Conservation (phyloP, 2,329 filamentous ascomycete species). For the Aspergillus sclerotialis region DNA sequence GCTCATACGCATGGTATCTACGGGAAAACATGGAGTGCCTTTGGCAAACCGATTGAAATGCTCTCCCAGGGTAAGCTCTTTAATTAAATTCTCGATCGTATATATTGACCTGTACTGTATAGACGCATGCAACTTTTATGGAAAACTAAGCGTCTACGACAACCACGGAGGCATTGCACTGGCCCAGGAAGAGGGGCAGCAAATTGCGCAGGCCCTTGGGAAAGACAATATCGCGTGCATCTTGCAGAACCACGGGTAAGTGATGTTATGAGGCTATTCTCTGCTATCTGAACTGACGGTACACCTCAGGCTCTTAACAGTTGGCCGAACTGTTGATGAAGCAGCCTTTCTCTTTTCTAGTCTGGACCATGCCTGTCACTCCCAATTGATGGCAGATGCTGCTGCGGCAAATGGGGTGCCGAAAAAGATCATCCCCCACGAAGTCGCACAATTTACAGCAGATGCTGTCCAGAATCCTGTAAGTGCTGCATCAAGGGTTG, state of each 20-base stretch:
- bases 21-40: conserved; percentile 55
- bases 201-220: conserved; percentile 32
- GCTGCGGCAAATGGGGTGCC: conserved; percentile 32
- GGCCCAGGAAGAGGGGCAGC: conserved; percentile 32
- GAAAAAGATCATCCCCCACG: conserved; percentile 26
- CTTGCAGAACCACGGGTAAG: conserved; percentile 35
- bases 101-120: conserved; percentile 2
- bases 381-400: conserved; percentile 35
- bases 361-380: conserved; percentile 36
- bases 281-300: conserved; percentile 9
- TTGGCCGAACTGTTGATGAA: conserved; percentile 35
- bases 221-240: conserved; percentile 35
- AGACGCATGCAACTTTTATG: conserved; percentile 35
- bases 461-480: conserved; percentile 30
- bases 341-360: conserved; percentile 33
- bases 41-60: conserved; percentile 54
- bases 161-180: conserved; percentile 36
- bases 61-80: conserved; percentile 48
- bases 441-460: conserved; percentile 30
- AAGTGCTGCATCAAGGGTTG: conserved; percentile 5
- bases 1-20: conserved; percentile 54
- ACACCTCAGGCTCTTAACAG: conserved; percentile 27
- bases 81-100: background rate
- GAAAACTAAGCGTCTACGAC: conserved; percentile 31
- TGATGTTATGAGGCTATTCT: background rate